Evolutionary conservation across 495 filamentous ascomycete species (phyloP).

Genomic region (Hypoxylon perforatum): DNA sequence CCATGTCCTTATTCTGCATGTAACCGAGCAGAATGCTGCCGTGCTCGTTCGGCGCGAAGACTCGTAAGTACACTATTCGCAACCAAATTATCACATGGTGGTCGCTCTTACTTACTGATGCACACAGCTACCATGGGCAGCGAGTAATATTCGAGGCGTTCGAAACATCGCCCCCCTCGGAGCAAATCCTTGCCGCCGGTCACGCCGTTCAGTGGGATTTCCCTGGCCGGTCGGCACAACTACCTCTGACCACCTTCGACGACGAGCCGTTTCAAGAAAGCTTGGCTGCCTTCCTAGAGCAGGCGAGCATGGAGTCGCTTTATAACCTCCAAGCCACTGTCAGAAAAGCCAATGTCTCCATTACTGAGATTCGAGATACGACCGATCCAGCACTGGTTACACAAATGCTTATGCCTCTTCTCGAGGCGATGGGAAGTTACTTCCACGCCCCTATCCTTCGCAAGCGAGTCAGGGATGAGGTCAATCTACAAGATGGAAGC

Average conservation of each 20-base stretch:
- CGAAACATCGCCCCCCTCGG: conserved; percentile 63
- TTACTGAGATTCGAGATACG: conserved; percentile 67
- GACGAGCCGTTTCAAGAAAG: conserved; percentile 58
- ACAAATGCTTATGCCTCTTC: conserved; percentile 65
- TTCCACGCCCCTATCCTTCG: conserved; percentile 49
- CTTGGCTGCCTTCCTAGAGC: conserved; percentile 66
- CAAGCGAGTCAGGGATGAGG: conserved; percentile 71
- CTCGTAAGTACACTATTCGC: conserved; percentile 48
- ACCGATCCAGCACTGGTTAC: conserved; percentile 63
- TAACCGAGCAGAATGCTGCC: conserved; percentile 67
- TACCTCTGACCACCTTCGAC: conserved; percentile 56
- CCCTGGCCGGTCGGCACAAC: conserved; percentile 51
- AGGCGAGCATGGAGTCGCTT: conserved; percentile 66
- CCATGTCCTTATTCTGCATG: conserved; percentile 57
- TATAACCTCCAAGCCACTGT: conserved; percentile 62
- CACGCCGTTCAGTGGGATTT: conserved; percentile 55
- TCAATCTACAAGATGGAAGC: conserved; percentile 56
- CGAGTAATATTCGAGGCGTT: conserved; percentile 63
- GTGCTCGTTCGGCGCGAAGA: conserved; percentile 57
- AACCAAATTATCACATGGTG: background rate
- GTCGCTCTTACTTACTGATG: background rate
- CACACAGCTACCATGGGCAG: conserved; percentile 29
- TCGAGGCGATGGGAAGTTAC: conserved; percentile 62
- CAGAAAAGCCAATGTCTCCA: conserved; percentile 58
- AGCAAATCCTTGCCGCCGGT: conserved; percentile 53